Evolutionary conservation across 2,329 filamentous ascomycete species (phyloP).

Genomic region (Pezicula neosporulosa): DNA sequence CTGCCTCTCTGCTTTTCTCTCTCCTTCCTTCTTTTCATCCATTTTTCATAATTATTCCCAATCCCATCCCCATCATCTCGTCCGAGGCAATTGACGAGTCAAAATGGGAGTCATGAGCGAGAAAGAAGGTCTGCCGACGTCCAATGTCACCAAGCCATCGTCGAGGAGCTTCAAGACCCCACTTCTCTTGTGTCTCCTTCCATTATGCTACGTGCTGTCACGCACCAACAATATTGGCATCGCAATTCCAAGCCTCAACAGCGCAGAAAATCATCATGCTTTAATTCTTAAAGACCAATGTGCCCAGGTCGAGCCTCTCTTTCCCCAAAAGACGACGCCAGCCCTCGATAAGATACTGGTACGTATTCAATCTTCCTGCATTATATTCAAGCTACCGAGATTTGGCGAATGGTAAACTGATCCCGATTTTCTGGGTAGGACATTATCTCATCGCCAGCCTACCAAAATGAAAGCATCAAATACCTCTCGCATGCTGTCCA

Average conservation of each 20-base stretch:
- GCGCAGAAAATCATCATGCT: neutral
- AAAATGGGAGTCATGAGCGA: neutral
- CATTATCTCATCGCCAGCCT: neutral
- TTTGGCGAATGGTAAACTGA: no score
- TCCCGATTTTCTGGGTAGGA: neutral
- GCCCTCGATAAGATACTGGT: neutral
- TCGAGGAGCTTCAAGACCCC: neutral
- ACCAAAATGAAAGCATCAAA: slow-evolving; percentile 25
- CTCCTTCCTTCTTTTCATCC: no score
- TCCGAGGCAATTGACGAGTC: no score
- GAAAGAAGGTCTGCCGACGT: slow-evolving; percentile 1
- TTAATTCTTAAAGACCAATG: neutral
- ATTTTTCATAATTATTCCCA: no score
- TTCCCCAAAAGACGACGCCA: neutral
- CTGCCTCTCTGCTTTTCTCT: no score
- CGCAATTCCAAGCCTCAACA: neutral
- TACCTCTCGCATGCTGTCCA: slow-evolving; percentile 51
- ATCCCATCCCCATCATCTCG: no score
- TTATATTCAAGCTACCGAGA: no score
- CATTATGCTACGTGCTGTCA: neutral
- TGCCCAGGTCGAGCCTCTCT: neutral
- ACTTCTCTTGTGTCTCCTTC: neutral
- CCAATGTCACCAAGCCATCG: neutral
- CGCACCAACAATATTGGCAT: neutral
- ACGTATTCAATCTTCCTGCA: no score